A percentile compares a stretch with the other conserved stretches of the same genome.
Evolutionary conservation across 177 flowering plant genomes (phyloP).

Genomic region (Vitis hybrid): DNA sequence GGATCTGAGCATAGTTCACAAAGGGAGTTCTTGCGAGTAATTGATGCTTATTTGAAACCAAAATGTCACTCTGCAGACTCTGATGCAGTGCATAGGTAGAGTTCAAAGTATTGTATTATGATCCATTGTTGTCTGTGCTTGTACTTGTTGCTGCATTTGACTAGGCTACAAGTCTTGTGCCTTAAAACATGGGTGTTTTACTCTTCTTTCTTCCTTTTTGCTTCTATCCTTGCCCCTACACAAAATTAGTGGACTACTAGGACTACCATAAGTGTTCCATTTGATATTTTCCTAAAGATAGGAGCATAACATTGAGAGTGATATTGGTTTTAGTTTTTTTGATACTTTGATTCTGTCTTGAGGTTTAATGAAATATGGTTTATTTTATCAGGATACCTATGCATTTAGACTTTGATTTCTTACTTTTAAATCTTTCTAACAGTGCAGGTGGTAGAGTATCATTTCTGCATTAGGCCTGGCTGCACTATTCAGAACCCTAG

Average conservation of each 20-base stretch:
- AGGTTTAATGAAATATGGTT: too few relatives aligned
- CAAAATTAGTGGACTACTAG: neutral
- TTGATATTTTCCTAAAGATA: neutral
- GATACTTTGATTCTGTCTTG: too few relatives aligned
- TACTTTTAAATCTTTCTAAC: too few relatives aligned
- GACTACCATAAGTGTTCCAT: neutral
- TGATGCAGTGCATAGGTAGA: conserved; percentile 65
- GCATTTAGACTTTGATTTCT: too few relatives aligned
- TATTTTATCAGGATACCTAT: too few relatives aligned
- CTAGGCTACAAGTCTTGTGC: neutral
- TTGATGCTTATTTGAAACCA: conserved; percentile 82
- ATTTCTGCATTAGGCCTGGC: too few relatives aligned
- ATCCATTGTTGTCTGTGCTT: neutral
- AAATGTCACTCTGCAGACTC: conserved; percentile 86
- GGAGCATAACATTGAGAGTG: neutral
- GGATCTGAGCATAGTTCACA: conserved; percentile 24
- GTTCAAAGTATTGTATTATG: neutral
- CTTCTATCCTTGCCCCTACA: neutral
- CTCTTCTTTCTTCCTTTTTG: neutral
- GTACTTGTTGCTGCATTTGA: neutral
- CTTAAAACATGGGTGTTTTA: neutral
- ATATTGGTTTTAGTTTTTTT: neutral
- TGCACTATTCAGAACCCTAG: too few relatives aligned
- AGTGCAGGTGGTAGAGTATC: too few relatives aligned
- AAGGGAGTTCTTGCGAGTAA: conserved; percentile 44